Evolutionary conservation across 2,329 filamentous ascomycete genomes (phyloP).

Genomic region (Arthroderma uncinatum): DNA sequence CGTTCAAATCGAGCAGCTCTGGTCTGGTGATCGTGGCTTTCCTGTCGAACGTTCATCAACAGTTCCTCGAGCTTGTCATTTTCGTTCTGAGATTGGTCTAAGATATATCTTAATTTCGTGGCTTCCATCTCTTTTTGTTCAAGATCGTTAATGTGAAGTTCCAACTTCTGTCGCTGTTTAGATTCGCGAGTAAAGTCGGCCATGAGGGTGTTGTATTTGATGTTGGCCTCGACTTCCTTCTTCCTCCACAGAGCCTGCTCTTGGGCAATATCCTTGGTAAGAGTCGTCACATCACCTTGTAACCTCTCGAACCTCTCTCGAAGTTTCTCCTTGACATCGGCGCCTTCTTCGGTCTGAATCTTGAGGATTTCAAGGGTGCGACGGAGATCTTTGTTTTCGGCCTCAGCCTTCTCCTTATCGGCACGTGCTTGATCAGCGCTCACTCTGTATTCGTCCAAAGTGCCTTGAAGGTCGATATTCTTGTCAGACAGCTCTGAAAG

Average conservation of each 20-base stretch:
- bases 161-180: conserved; percentile 49
- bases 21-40: conserved; percentile 61
- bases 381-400: conserved; percentile 61
- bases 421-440: conserved; percentile 49
- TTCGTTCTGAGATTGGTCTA: conserved; percentile 52
- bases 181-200: conserved; percentile 57
- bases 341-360: conserved; percentile 73
- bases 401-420: conserved; percentile 46
- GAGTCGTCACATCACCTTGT: conserved; percentile 74
- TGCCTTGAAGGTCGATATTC: conserved; percentile 50
- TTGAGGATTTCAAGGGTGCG: conserved; percentile 62
- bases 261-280: conserved; percentile 66
- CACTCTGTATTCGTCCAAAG: conserved; percentile 52
- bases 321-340: conserved; percentile 72
- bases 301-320: conserved; percentile 72
- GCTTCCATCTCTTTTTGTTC: conserved; percentile 64
- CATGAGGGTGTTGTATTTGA: conserved; percentile 44
- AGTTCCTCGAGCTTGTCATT: conserved; percentile 54
- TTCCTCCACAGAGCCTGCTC: conserved; percentile 71
- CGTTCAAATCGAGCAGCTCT: conserved; percentile 59
- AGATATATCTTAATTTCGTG: conserved; percentile 65
- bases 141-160: conserved; percentile 49
- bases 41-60: conserved; percentile 38
- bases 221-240: conserved; percentile 48
- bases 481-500: conserved; percentile 46